Conservation (phyloP, 2,329 filamentous ascomycete species). For the Cylindrodendrum hubeiense region DNA sequence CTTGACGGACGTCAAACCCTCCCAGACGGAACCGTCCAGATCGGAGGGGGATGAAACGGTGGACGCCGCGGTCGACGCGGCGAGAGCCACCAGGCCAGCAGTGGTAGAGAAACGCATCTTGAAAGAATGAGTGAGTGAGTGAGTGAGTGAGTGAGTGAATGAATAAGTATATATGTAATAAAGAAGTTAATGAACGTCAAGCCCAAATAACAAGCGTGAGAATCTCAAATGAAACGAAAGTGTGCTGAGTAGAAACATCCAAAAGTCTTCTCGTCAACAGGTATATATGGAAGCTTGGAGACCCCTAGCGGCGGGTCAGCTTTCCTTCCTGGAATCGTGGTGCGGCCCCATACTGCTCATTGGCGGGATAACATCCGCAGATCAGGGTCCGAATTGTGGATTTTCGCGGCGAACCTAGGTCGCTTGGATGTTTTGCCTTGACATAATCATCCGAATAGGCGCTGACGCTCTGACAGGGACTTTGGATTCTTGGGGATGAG, state of each 20-base stretch:
- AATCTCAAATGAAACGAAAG: conserved; percentile 4
- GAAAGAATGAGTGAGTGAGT: conserved; percentile 8
- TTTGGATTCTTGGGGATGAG: not conserved
- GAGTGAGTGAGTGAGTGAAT: not conserved
- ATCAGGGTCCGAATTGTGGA: not conserved
- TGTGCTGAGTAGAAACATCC: conserved; percentile 4
- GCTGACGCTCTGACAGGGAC: not conserved
- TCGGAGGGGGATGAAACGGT: conserved; percentile 40
- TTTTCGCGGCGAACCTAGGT: not conserved
- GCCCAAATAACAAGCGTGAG: not conserved
- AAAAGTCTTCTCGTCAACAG: not conserved
- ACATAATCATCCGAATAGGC: not conserved
- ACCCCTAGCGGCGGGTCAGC: not conserved
- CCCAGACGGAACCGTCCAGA: conserved; percentile 47
- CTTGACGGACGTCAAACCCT: conserved; percentile 32
- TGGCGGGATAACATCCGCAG: conserved; percentile 13
- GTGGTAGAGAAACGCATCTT: conserved; percentile 43
- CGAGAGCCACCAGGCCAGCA: conserved; percentile 36
- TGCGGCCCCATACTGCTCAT: not conserved
- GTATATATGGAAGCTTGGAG: not conserved
- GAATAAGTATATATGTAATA: not conserved
- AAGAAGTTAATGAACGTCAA: not conserved
- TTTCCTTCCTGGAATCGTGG: not conserved
- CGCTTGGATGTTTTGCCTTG: not conserved
- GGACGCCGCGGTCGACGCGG: conserved; percentile 38